Evolutionary conservation across 2,329 filamentous ascomycete species (phyloP), one percentile per base, ranked within the genome.

Genomic region (Dactylellina haptotyla): DNA sequence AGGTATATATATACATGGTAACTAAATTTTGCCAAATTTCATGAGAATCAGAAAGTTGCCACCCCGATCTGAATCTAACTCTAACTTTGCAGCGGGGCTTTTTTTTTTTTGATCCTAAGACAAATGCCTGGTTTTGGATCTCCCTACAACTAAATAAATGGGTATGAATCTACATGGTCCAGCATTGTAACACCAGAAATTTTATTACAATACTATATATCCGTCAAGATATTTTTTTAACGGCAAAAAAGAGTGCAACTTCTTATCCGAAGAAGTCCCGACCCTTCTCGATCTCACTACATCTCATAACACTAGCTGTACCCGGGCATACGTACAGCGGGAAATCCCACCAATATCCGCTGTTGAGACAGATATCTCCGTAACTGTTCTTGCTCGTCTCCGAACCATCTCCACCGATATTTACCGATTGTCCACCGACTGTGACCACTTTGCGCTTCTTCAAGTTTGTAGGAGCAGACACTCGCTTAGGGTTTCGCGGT

Each of bases 351-450:
- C 48, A 53, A 9, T 34, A 34, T 1, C 48, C 48, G 34, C 26
- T 34, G 28, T 57, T 57, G n/a, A 57, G 23, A 28, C 53, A 57
- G 10, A 57, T 43, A 26, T 12, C 53, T 16, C 53, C 53, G 23
- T 57, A 57, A 43, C 34, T 43, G 14, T 16, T 34, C 1, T 9
- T 16, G 16, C 23, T 30, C 1, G 20, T 43, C 23, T 57, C 53
- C 20, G 53, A 26, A 25, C 46, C 46, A 10, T 43, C 37, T 30
- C 37, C 53, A 4, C 53, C 53, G 8, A 57, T 57, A 30, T 57
- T 34, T 1, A 57, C 53, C 1, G 12, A 14, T 28, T 43, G 23
- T 14, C 20, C 23, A 5, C 37, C 53, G 26, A 57, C 53, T 5
- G 14, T 2, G 8, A 43, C 20, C 9, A 6, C 2, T 5, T 18